phyloP scores from a whole-genome alignment of 345 rosid genomes.

The Pistacia vera region DNA sequence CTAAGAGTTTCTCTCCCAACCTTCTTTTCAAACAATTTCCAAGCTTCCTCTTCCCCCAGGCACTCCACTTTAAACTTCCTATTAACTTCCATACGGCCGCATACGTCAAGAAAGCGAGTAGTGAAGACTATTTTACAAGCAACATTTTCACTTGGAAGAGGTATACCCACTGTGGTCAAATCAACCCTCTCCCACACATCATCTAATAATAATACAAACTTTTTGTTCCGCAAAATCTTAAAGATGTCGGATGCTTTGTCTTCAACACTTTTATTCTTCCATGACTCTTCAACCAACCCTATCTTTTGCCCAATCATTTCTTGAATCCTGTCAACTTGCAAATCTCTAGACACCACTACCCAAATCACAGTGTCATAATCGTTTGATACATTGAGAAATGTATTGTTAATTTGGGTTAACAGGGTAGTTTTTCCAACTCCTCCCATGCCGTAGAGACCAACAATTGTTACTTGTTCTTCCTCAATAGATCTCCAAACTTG shows the following conservation, averaged over 20 bases:
- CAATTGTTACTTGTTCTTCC: not conserved
- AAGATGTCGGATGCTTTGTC: not conserved
- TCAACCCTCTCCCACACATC: conserved; percentile 23
- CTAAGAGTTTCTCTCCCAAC: not conserved
- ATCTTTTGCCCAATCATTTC: not conserved
- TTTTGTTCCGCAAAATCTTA: not conserved
- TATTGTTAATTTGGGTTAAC: conserved; percentile 11
- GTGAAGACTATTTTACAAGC: conserved; percentile 17
- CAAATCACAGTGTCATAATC: conserved; percentile 5
- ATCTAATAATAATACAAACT: conserved; percentile 9
- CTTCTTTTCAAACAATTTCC: conserved; percentile 6
- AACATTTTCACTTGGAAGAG: not conserved
- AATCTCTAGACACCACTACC: not conserved
- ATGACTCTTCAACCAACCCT: not conserved
- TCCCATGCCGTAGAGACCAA: conserved; percentile 13
- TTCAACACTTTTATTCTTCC: not conserved
- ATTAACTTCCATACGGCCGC: conserved; percentile 11
- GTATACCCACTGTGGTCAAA: not conserved
- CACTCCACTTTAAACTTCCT: not conserved
- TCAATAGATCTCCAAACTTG: not conserved
- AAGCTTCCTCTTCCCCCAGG: not conserved
- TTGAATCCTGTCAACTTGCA: not conserved
- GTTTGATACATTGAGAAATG: not conserved
- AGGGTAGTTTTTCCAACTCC: conserved; percentile 6
- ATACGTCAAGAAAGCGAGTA: conserved; percentile 1